Evolutionary conservation across 2,329 filamentous ascomycete genomes (phyloP), one percentile per base, ranked within the genome.

Genomic region (Colletotrichum spinosum): DNA sequence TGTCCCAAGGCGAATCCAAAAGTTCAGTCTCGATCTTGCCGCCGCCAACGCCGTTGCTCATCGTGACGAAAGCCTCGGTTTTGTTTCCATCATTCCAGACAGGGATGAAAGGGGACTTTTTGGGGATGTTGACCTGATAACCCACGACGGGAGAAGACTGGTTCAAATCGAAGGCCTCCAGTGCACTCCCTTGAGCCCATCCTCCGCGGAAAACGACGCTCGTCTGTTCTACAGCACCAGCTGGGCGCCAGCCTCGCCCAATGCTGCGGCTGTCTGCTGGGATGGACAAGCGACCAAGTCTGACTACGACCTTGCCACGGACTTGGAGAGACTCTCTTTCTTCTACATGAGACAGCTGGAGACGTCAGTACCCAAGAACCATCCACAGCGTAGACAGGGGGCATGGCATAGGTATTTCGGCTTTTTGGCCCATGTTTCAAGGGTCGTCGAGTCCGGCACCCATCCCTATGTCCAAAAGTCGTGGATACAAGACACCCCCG

Each of bases 1-100:
- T 39, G 64, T 79, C 6, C 76, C 54, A 38, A 33, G 35, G 6
- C 10, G 9, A 42, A 56, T 46, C 33, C 2, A n/a, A 6, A 56
- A 17, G 4, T 15, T 46, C 38, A 25, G 54, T n/a, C 15, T 56
- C 12, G 25, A 46, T 33, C 7, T 13, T 37, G 33, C 25, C 25
- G 25, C 25, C 3, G n/a, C 41, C 46, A 37, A n/a, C 13, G 12
- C 17, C 10, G 9, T 3, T 15, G 4, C 13, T 53, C 15, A 15
- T 13, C 37, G 25, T 25, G 25, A 25, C 25, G 25, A 15, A 5
- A 33, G 6, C 2, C 6, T 53, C 11, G 8, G 2, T 8, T 53
- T 53, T 11, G 35, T 6, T 3, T 4, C 50, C 10, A 4, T 17
- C 8, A 8, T 53, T 17, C 35, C 50, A 7, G 34, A 53, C 15